phyloP scores from a whole-genome alignment of 768 basidiomycete species.

The Leucosporidium creatinivorum region DNA sequence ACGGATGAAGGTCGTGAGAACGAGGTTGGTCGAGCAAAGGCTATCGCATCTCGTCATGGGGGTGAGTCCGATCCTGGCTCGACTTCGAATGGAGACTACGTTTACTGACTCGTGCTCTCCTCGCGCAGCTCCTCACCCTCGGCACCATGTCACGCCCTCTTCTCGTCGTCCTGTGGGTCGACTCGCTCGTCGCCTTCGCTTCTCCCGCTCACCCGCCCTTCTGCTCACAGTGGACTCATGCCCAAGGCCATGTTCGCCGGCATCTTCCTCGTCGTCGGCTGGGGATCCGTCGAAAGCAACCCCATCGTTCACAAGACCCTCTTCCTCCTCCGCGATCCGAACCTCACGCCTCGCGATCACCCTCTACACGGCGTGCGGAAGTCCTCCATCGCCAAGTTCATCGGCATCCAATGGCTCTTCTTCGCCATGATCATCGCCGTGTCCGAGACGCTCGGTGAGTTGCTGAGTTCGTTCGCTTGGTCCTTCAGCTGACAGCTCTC shows the following conservation, averaged over 20 bases:
- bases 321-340: slow-evolving; percentile 67
- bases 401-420: slow-evolving; percentile 65
- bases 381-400: slow-evolving; percentile 63
- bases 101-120: no score
- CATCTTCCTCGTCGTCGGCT: slow-evolving; percentile 56
- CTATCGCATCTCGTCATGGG: slow-evolving; percentile 86
- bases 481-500: no score
- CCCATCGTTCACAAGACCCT: slow-evolving; percentile 75
- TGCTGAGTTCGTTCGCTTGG: no score
- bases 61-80: no score
- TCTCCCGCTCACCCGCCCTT: no score
- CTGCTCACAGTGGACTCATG: slow-evolving; percentile 50
- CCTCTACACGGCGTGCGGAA: slow-evolving; percentile 68
- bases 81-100: no score
- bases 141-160: slow-evolving; percentile 76
- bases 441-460: slow-evolving; percentile 75
- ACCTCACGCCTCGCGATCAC: slow-evolving; percentile 54
- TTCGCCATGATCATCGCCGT: slow-evolving; percentile 86
- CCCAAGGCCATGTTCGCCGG: slow-evolving; percentile 52
- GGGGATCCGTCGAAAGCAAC: slow-evolving; percentile 67
- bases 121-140: slow-evolving; percentile 44
- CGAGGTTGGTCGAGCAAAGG: slow-evolving; percentile 81
- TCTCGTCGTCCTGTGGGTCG: slow-evolving; percentile 55
- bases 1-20: slow-evolving; percentile 41
- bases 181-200: neutral